These are phyloP conservation scores for Stephanodiscus minutulus DNA, from an alignment of 108 stramenopile species.

Conservation along the genomic window DNA sequence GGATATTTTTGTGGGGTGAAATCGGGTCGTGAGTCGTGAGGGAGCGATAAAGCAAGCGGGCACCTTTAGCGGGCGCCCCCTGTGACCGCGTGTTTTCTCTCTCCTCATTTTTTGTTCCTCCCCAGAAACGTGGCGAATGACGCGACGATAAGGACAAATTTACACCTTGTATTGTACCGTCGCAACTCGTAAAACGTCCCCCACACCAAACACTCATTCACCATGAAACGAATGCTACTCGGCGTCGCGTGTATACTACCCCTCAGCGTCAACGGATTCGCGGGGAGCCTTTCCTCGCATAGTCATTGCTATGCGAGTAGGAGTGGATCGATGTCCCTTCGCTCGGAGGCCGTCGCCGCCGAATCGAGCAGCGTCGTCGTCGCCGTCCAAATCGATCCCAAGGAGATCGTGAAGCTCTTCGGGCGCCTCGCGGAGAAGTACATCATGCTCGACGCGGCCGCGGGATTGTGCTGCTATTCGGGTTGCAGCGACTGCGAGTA, in stretches of 20 bases:
- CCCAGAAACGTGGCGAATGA: too few relatives aligned
- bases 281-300: not conserved
- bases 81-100: not conserved
- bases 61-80: too few relatives aligned
- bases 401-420: constrained; percentile 83
- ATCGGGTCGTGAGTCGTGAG: too few relatives aligned
- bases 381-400: constrained; percentile 56
- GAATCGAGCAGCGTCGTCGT: constrained; percentile 22
- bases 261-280: constrained; percentile 22
- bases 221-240: not conserved
- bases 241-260: constrained; percentile 1
- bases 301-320: not conserved
- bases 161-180: too few relatives aligned
- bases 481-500: constrained; percentile 63
- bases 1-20: too few relatives aligned
- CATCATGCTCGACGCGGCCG: constrained; percentile 77
- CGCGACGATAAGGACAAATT: too few relatives aligned
- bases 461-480: constrained; percentile 86
- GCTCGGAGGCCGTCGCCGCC: constrained; percentile 24
- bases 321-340: constrained; percentile 1
- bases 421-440: constrained; percentile 87
- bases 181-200: too few relatives aligned
- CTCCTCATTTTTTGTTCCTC: too few relatives aligned
- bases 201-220: not conserved
- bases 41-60: too few relatives aligned